Evolutionary conservation across 2,329 filamentous ascomycete species (phyloP), one percentile per base, ranked within the genome.

Genomic region (Colletotrichum chrysophilum): DNA sequence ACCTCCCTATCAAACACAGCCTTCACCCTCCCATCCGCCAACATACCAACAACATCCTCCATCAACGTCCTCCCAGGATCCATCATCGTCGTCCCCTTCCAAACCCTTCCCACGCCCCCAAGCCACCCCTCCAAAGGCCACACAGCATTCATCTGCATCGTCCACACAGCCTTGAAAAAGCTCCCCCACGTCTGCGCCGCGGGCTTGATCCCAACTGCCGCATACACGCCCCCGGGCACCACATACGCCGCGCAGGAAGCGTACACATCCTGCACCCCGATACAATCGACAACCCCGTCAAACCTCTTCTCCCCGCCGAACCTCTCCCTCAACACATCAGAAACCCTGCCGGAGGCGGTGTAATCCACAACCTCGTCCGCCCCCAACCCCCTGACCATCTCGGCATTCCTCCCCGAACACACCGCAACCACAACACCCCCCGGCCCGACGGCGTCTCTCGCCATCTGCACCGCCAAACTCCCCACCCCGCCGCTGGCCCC

Each of bases 401-500:
- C 86, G 7, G 79, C 83, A 64, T 90, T 91, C 58, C 78, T 82
- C 3, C 81, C 85, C 3, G 88, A 89, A 79, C 89, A 91, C 13
- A 90, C 84, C 0, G 81, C 89, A 2, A 86, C 86, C 2, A 91
- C 84, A 65, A 82, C 79, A 4, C 87, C 88, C 1, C 82, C 80
- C 67, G 82, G 76, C 55, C 86, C 83, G 76, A 88, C 83, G 78
- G 81, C 76, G n/a, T 78, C 80, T 16, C 82, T 82, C 60, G 79
- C 82, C 82, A 88, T 84, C 80, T 90, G 89, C 62, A 89, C 80
- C 2, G 85, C 81, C 66, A 89, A 78, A 24, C 84, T 84, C 14
- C 89, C 89, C 7, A 90, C 86, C 14, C 88, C 88, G 1, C 89
- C 88, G 77, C 88, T 89, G 24, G 87, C 89, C 5, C 87, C 89